Evolutionary conservation across 176 grass and related monocot genomes (phyloP), one percentile per base, ranked within the genome.

Genomic region (Bonia amplexicaulis): DNA sequence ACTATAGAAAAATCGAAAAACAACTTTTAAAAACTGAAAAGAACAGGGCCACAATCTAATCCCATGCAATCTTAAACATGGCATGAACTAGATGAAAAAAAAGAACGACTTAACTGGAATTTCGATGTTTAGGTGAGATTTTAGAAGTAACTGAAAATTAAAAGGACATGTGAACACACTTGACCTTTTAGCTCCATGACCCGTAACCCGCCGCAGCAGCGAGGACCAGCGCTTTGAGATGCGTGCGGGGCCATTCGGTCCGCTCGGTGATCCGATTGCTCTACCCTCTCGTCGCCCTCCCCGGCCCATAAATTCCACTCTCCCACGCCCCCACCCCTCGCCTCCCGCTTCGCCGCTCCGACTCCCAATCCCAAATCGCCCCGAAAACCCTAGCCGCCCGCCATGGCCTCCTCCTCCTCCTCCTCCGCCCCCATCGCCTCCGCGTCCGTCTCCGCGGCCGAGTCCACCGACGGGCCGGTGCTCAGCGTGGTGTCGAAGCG

Each of bases 401-500:
- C 80, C 76, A 87, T 84, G 85, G 89, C 76, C 61, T 13, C 85
- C n/a, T 59, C 69, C 23, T 45, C 69, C 23, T 45, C 85, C 69
- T 26, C 61, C 63, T 52, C 79, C 73, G 78, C 82, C 85, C 71
- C 73, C 71, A 49, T 13, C 11, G 23, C 23, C 26, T 66, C 78
- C 78, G 77, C 44, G 6, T 66, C 52, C 74, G 74, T 76, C 79
- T 74, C 69, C 66, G 69, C 47, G 31, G 77, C 66, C 68, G 89
- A 85, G 73, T 81, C 91, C 73, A 72, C 70, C 71, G 96, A 98
- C 9, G 93, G 96, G 4, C 96, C 96, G 4, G 88, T 89, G 3
- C 80, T 98, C 78, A 91, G 93, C 84, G 88, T 98, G 7, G 55
- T 98, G 25, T 89, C 87, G 37, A 98, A 98, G 88, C 96, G 96